Evolutionary conservation across 2,329 filamentous ascomycete species (phyloP), one percentile per base, ranked within the genome.

Genomic region (Apiospora phragmitis): DNA sequence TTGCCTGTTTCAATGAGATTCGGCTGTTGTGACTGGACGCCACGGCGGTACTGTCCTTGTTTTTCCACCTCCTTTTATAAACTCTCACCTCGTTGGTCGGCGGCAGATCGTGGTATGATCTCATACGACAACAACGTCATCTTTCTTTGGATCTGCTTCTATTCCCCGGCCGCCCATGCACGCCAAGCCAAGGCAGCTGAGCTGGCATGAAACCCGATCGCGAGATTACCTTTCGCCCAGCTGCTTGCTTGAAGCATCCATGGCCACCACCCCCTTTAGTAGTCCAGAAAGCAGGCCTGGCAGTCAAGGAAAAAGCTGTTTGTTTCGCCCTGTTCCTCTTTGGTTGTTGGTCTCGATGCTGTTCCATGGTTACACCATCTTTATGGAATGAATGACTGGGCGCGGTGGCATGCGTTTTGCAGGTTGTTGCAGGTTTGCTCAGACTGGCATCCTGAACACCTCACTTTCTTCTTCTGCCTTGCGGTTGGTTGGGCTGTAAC

Each of bases 61-160:
- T 62, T 62, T 62, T 24, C 21, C 9, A 1, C n/a, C 43, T 8
- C 18, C 55, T 18, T 62, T 38, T 38, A 8, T 11, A 14, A 38
- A n/a, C 55, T 62, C 18, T 24, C 32, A 32, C 55, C 55, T 62
- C 55, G 55, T 38, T 62, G 55, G 55, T 38, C 38, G 55, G 55
- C 55, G 55, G 55, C 55, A 62, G 55, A 62, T 38, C 32, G 55
- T 62, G 55, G 55, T 62, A 62, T 38, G 55, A 62, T 62, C 55
- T 38, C 55, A 62, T 38, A 38, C 21, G 55, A 62, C 55, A 35
- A 38, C 55, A 35, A 38, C 32, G 18, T 38, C 51, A 14, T 32
- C 7, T n/a, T 16, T 32, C 6, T 59, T 6, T 59, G 51, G 26
- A 14, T 45, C 43, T 51, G n/a, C 55, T 62, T 32, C 55, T 62